Evolutionary conservation across 306 rosid species (phyloP), one percentile per base, ranked within the genome.

Genomic region (Vicia sativa): DNA sequence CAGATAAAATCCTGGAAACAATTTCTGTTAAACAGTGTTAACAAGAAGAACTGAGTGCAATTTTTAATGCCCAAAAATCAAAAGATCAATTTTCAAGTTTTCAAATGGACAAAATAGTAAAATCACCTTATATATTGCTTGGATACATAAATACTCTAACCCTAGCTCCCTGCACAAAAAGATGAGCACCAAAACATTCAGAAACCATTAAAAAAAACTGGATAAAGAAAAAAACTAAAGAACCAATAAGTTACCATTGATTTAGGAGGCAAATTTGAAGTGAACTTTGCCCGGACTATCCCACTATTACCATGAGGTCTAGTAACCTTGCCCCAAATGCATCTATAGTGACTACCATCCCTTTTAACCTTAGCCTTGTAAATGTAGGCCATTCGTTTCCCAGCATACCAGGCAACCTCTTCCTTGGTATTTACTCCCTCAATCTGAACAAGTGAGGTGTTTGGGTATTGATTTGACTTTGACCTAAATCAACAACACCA

Each of bases 251-350:
- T 28, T 84, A 92, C 98, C 98, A 90, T 93, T n/a, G 98, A 85
- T 70, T 62, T 88, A 0, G 98, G 98, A 2, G 98, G 98, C 25
- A 93, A 67, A 42, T 90, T 93, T 0, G 98, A 93, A 73, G 73
- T 93, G 89, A 93, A 93, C 86, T 90, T 90, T 11, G 99, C 97
- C 12, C 99, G 92, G 26, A 93, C 95, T 2, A 93, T 18, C 1
- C 99, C 99, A 8, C 86, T 93, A 90, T 93, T 93, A 52, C 97
- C 99, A 31, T 93, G 99, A 26, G 98, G 95, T 78, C 98, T 84
- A 12, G 63, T 31, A 4, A 93, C 98, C 84, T 93, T 93, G 5
- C 98, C 98, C 98, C 98, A 93, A 68, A 93, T 87, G 87, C 98
- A 93, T 39, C 98, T 93, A 73, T 90, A 93, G 72, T 90, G 96